Percentiles rank a stretch among this genome's conserved stretches.
Conservation (phyloP, 805 yeast species). For the Kazachstania psychrophila region DNA sequence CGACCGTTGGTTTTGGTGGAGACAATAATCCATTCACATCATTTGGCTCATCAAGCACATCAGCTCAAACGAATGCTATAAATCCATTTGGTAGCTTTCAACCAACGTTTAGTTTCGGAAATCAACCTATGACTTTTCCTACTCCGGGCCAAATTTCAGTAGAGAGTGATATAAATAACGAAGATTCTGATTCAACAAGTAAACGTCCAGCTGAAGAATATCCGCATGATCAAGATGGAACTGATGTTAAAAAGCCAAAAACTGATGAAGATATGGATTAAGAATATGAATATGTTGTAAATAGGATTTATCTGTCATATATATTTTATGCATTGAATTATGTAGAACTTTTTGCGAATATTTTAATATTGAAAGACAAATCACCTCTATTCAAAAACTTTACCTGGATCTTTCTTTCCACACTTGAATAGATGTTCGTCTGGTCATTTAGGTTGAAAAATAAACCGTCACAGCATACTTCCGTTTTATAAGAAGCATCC, state of each 20-base stretch:
- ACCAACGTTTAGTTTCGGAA: conserved; percentile 7
- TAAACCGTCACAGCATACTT: conserved; percentile 27
- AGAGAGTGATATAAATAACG: not conserved
- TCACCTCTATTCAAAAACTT: conserved; percentile 7
- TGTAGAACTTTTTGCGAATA: not conserved
- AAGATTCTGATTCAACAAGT: not conserved
- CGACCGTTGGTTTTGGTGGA: not conserved
- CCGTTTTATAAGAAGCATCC: conserved; percentile 10
- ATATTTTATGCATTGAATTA: not conserved
- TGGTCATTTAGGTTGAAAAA: conserved; percentile 18
- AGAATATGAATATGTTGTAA: not conserved
- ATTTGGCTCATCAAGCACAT: conserved; percentile 1
- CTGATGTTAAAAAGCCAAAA: not conserved
- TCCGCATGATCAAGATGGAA: not conserved
- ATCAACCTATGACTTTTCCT: not conserved
- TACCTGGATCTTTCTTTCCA: conserved; percentile 5
- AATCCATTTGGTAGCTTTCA: conserved; percentile 3
- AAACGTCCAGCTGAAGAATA: conserved; percentile 4
- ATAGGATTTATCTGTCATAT: not conserved
- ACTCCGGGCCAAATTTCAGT: not conserved
- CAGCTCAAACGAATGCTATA: not conserved
- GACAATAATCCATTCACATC: conserved; percentile 2
- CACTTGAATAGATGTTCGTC: too few relatives aligned
- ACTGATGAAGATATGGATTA: not conserved
- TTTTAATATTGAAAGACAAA: conserved; percentile 2